These are phyloP conservation scores for Geotrichum candidum DNA, from an alignment of 1,139 yeast genomes.

Conservation along the genomic window DNA sequence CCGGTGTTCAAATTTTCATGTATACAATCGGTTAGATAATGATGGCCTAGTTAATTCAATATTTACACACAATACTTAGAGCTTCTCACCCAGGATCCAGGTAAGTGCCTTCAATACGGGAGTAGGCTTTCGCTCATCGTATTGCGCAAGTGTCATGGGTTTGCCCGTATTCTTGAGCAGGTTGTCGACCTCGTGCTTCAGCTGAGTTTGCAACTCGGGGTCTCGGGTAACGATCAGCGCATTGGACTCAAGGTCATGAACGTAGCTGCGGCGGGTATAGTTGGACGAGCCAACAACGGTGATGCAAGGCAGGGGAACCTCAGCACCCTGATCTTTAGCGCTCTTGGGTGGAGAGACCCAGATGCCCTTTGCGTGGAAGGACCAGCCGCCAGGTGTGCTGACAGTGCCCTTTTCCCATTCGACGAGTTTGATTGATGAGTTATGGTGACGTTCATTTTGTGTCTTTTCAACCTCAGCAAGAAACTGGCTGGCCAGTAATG, in stretches of 20 bases:
- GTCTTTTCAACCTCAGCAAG: conserved; percentile 47
- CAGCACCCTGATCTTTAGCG: not conserved
- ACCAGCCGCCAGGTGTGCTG: conserved; percentile 83
- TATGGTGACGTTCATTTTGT: conserved; percentile 2
- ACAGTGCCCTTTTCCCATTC: conserved; percentile 91
- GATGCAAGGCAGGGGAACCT: conserved; percentile 47
- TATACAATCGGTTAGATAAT: too few species aligned
- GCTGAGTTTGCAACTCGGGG: conserved; percentile 47
- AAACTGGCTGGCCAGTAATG: conserved; percentile 67
- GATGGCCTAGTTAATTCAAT: not conserved
- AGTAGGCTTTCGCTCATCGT: conserved; percentile 54
- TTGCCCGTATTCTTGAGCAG: conserved; percentile 47
- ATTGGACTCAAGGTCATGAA: conserved; percentile 82
- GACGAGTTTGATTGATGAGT: conserved; percentile 43
- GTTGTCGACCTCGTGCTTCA: conserved; percentile 61
- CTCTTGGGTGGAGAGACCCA: conserved; percentile 65
- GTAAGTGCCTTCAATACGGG: conserved; percentile 48
- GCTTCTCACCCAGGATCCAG: conserved; percentile 46
- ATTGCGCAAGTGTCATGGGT: conserved; percentile 51
- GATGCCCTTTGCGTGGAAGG: conserved; percentile 96
- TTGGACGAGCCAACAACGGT: conserved; percentile 90
- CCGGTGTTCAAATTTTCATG: too few species aligned
- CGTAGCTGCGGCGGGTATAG: conserved; percentile 84
- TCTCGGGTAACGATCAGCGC: conserved; percentile 73
- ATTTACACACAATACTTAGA: conserved; percentile 1